phyloP scores from a whole-genome alignment of 345 rosid genomes.

The Eucalyptus erythrocorys region DNA sequence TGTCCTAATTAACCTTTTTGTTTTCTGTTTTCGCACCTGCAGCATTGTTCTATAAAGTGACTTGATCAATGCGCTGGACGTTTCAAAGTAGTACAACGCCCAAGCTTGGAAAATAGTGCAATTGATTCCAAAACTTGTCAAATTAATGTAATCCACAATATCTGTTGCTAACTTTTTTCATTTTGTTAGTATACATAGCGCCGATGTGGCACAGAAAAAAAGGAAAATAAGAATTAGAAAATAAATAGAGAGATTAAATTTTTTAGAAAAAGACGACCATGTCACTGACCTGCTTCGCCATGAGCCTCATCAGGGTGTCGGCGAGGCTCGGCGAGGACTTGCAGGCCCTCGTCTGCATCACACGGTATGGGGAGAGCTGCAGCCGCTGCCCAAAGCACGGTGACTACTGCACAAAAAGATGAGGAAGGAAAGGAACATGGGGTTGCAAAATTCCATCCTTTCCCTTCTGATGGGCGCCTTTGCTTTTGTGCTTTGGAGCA shows the following conservation, averaged over 20 bases:
- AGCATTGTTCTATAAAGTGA: not conserved
- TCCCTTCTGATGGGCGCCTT: not conserved
- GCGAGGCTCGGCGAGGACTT: not conserved
- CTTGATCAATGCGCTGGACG: not conserved
- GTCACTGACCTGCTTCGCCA: not conserved
- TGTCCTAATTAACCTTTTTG: not conserved
- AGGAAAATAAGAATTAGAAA: too few species aligned
- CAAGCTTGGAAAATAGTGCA: not conserved
- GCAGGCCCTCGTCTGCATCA: not conserved
- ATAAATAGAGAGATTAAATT: accelerated
- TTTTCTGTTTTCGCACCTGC: not conserved
- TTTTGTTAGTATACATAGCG: too few species aligned
- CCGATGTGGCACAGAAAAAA: not conserved
- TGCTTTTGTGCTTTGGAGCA: constrained; percentile 23
- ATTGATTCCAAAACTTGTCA: not conserved
- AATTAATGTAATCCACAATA: accelerated
- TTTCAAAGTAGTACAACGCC: not conserved
- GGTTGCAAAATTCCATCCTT: not conserved
- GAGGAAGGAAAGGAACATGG: not conserved
- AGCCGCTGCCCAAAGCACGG: not conserved
- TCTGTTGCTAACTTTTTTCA: too few species aligned
- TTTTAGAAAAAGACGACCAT: not conserved
- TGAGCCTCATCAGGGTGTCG: not conserved
- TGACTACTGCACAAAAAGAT: not conserved
- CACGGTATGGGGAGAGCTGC: not conserved